Evolutionary conservation across 805 yeast species (phyloP), one percentile per base, ranked within the genome.

Genomic region (Saccharomyces eubayanus): DNA sequence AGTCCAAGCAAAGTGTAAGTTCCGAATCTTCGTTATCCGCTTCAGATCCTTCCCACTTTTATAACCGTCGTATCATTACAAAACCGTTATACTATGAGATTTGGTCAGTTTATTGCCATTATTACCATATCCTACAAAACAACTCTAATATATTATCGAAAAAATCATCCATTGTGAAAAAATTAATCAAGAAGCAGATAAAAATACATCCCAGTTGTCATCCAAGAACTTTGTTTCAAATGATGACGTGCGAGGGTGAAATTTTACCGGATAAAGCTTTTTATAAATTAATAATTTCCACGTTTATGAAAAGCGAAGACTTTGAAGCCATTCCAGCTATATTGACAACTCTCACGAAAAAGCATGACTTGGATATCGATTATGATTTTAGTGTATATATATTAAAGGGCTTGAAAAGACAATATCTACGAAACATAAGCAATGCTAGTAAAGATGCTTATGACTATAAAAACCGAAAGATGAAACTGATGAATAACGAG

Each of bases 31-130:
- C 47, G n/a, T n/a, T 48, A n/a, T 54, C 56, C 0, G 9, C 43
- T 6, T 36, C 43, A 36, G 12, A 36, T 16, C 43, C 43, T 16
- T n/a, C 24, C 11, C 43, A 16, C 16, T 36, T 36, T 36, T 52
- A 53, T 21, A 53, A 53, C 11, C 40, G 55, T 2, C 54, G 58
- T 12, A 55, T 56, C 12, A 55, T 62, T 5, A 62, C 64, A 8
- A 55, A 57, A 12, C 55, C 60, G 1, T 52, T 72, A 4, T 73
- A 71, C 56, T 54, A 64, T 1, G 63, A 64, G 16, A 63, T 73
- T 14, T 73, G 74, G 74, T 60, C 54, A 28, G 54, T 57, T 1
- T 56, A 70, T 28, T 53, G 61, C 48, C 52, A 62, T 50, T 63
- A 57, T 55, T 55, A 55, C 53, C 53, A 50, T 30, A 31, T 50